These are phyloP conservation scores for Komagataella pseudopastoris DNA, from an alignment of 805 yeast species.

Conservation along the genomic window DNA sequence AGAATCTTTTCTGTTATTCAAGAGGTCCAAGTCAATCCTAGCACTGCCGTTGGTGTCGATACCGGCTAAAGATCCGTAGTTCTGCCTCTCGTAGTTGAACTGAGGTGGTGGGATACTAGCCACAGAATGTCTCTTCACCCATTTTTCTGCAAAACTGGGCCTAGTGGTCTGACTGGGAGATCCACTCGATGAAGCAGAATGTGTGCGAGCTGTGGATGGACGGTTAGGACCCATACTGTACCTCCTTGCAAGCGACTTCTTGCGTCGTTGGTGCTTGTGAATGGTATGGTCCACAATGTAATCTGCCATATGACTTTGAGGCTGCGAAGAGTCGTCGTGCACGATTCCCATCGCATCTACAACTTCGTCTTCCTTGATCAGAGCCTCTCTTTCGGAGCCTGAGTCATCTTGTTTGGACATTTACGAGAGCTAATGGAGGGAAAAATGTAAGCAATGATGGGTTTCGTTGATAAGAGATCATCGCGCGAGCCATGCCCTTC, in stretches of 20 bases:
- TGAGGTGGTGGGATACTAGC: neutral
- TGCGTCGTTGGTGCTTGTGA: neutral
- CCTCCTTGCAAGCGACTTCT: neutral
- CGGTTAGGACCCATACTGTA: neutral
- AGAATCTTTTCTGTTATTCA: slow-evolving; percentile 23
- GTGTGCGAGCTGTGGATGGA: neutral
- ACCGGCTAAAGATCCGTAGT: neutral
- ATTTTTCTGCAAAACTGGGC: slow-evolving; percentile 14
- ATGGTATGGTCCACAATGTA: neutral
- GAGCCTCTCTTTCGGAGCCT: neutral
- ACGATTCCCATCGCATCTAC: slow-evolving; percentile 7
- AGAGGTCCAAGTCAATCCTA: slow-evolving; percentile 5
- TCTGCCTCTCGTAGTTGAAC: neutral
- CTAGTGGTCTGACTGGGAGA: slow-evolving; percentile 4
- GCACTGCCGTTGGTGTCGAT: neutral
- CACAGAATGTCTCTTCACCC: slow-evolving; percentile 11
- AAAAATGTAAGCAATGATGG: neutral
- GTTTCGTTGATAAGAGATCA: neutral
- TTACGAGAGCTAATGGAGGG: neutral
- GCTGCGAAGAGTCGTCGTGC: slow-evolving; percentile 2
- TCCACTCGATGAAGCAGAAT: neutral
- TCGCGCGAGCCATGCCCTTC: neutral
- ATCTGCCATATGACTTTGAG: neutral
- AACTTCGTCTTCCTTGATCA: slow-evolving; percentile 3
- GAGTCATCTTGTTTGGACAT: neutral